These are phyloP conservation scores for Penicillium canariense DNA, from an alignment of 495 filamentous ascomycete genomes.

Conservation along the genomic window DNA sequence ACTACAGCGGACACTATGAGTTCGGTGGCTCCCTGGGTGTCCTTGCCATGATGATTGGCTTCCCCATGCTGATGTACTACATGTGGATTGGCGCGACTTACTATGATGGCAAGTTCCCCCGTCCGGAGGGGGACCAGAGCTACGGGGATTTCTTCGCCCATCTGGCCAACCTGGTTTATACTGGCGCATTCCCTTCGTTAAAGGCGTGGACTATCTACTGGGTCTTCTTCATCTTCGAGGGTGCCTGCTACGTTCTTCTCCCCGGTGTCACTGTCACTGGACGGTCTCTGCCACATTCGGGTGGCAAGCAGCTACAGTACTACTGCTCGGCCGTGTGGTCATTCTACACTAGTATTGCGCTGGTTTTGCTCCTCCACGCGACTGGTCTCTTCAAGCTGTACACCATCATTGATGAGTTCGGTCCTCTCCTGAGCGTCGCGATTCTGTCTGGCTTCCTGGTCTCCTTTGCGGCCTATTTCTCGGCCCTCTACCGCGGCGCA, in stretches of 20 bases:
- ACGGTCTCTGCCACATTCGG: conserved; percentile 78
- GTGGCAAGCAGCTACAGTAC: conserved; percentile 82
- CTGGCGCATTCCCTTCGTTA: conserved; percentile 73
- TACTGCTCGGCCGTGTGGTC: conserved; percentile 88
- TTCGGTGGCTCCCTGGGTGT: conserved; percentile 84
- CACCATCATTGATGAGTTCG: conserved; percentile 94
- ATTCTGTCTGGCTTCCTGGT: conserved; percentile 85
- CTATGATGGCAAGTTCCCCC: conserved; percentile 80
- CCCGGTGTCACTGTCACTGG: conserved; percentile 82
- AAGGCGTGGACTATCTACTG: conserved; percentile 93
- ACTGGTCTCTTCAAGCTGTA: conserved; percentile 86
- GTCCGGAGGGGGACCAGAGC: conserved; percentile 62
- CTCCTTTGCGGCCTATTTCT: conserved; percentile 79
- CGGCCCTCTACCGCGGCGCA: conserved; percentile 73
- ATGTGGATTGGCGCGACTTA: conserved; percentile 97
- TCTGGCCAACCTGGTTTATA: conserved; percentile 67
- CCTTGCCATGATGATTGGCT: conserved; percentile 81
- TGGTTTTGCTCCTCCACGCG: conserved; percentile 68
- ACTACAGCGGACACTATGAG: conserved; percentile 78
- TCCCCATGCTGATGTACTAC: conserved; percentile 94
- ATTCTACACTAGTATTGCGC: conserved; percentile 78
- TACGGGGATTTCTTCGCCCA: conserved; percentile 64
- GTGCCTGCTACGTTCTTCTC: conserved; percentile 72
- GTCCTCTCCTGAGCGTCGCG: conserved; percentile 82
- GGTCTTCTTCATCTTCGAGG: conserved; percentile 84